Conservation (phyloP, 2,329 filamentous ascomycete genomes). For the Colletotrichum siamense region DNA sequence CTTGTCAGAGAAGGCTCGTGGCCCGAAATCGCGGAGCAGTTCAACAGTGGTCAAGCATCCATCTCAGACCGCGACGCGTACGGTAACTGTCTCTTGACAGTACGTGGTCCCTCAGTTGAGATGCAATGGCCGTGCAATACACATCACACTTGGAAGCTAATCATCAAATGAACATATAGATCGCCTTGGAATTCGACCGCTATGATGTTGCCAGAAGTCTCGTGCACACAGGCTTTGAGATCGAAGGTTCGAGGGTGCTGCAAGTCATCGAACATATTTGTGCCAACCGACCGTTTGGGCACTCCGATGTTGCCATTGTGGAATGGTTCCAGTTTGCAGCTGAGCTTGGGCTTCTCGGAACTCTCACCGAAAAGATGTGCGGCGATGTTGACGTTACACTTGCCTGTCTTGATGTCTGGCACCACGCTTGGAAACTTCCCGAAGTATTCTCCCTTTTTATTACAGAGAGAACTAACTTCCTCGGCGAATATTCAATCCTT, state of each 20-base stretch:
- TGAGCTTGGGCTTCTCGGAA: neutral
- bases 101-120: neutral
- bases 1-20: neutral
- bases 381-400: too few species aligned
- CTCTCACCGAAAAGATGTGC: too few species aligned
- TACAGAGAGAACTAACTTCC: rapidly evolving
- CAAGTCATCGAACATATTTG: too few species aligned
- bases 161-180: neutral
- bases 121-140: too few species aligned
- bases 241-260: too few species aligned
- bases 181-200: rapidly evolving
- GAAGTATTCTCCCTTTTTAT: neutral
- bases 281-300: too few species aligned
- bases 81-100: neutral
- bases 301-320: too few species aligned
- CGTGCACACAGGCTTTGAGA: rapidly evolving
- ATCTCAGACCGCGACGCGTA: rapidly evolving
- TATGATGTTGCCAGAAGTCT: neutral
- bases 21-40: rapidly evolving
- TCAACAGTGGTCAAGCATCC: neutral
- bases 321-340: neutral
- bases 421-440: too few species aligned
- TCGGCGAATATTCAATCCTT: rapidly evolving
- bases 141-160: neutral
- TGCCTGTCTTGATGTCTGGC: too few species aligned